Percentiles rank a stretch among this genome's conserved stretches.
phyloP scores from a whole-genome alignment of 805 yeast species.

The Nakazawaea populi region DNA sequence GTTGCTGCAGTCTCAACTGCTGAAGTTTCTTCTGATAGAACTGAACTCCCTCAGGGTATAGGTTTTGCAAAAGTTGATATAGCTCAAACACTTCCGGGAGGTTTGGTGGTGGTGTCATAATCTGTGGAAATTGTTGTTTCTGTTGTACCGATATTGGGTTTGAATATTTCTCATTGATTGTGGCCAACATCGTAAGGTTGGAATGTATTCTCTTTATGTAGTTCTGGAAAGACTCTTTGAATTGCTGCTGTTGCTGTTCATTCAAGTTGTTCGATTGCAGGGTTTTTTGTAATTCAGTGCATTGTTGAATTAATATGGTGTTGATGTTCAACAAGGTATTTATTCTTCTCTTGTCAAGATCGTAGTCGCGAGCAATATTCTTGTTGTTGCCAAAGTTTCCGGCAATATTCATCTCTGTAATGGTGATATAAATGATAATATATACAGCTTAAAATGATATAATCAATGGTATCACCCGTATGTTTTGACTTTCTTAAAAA shows the following conservation, averaged over 20 bases:
- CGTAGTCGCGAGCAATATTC: conserved; percentile 8
- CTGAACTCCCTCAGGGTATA: conserved; percentile 51
- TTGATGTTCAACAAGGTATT: conserved; percentile 29
- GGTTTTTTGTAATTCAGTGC: conserved; percentile 22
- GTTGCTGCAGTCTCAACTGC: conserved; percentile 20
- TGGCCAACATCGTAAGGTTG: conserved; percentile 29
- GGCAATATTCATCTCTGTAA: neutral
- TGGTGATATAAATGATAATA: neutral
- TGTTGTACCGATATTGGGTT: conserved; percentile 18
- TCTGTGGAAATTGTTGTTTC: conserved; percentile 36
- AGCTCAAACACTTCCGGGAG: conserved; percentile 45
- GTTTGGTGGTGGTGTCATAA: conserved; percentile 48
- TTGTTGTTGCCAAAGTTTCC: neutral
- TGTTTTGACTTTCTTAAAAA: too few relatives aligned
- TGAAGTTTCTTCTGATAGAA: conserved; percentile 26
- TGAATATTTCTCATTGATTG: conserved; percentile 30
- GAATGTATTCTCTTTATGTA: conserved; percentile 30
- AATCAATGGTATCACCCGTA: too few relatives aligned
- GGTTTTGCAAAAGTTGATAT: conserved; percentile 39
- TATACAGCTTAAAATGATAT: too few relatives aligned
- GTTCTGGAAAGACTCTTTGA: conserved; percentile 24
- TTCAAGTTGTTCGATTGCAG: conserved; percentile 14
- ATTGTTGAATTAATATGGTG: conserved; percentile 25
- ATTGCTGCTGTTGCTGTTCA: conserved; percentile 13
- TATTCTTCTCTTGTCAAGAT: conserved; percentile 27